phyloP scores from a whole-genome alignment of 495 filamentous ascomycete genomes.

The Xylaria intraflava region DNA sequence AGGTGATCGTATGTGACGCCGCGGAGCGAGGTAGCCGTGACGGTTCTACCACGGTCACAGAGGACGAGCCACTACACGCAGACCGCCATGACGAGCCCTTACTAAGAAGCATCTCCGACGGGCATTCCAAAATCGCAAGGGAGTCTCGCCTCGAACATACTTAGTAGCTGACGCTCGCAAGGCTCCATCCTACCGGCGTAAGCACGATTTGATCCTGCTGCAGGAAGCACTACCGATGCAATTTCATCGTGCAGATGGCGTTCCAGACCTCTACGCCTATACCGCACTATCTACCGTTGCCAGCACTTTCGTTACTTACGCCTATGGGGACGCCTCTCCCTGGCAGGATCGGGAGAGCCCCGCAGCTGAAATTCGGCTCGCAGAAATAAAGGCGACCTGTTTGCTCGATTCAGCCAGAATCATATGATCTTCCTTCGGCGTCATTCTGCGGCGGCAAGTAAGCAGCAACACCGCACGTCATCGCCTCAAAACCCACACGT shows the following conservation, averaged over 20 bases:
- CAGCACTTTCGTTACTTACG: background rate
- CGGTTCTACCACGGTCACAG: no score
- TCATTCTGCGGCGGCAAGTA: background rate
- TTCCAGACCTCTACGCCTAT: constrained; percentile 7
- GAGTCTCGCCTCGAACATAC: no score
- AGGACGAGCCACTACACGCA: no score
- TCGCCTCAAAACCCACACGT: background rate
- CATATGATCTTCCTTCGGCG: constrained; percentile 3
- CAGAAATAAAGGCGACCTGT: background rate
- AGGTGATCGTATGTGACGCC: background rate
- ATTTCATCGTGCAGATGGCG: constrained; percentile 9
- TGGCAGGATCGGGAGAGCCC: background rate
- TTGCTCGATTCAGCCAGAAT: constrained; percentile 7
- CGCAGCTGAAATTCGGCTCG: constrained; percentile 9
- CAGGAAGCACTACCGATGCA: constrained; percentile 7
- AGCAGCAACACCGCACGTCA: constrained; percentile 6
- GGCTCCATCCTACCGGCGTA: background rate
- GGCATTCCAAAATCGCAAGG: no score
- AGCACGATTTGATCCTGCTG: background rate
- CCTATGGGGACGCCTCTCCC: background rate
- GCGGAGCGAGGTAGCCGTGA: no score
- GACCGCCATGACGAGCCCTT: background rate
- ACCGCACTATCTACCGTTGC: background rate
- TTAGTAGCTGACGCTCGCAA: background rate
- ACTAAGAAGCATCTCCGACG: background rate